These are phyloP conservation scores for Telfairia occidentalis DNA, from an alignment of 331 rosid species.

Conservation along the genomic window DNA sequence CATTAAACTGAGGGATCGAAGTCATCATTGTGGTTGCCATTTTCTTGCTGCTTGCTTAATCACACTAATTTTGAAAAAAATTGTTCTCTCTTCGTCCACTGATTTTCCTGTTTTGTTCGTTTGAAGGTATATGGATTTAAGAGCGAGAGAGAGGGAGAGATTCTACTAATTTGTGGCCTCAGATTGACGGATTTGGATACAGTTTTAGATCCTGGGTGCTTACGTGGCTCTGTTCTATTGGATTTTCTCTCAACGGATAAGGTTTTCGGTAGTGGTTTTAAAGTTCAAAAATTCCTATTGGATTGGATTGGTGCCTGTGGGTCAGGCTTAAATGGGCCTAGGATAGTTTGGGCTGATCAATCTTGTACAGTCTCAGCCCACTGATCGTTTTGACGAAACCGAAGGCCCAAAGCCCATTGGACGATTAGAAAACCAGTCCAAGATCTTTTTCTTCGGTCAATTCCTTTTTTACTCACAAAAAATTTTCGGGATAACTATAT, in stretches of 20 bases:
- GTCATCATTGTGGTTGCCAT: conserved; percentile 65
- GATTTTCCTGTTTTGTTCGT: neutral
- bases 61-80: neutral
- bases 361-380: neutral
- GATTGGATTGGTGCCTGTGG: neutral
- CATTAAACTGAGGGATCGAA: conserved; percentile 71
- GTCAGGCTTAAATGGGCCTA: neutral
- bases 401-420: too few relatives aligned
- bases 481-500: too few relatives aligned
- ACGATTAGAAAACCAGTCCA: too few relatives aligned
- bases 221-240: conserved; percentile 57
- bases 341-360: neutral
- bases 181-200: conserved; percentile 41
- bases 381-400: too few relatives aligned
- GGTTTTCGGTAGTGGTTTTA: conserved; percentile 27
- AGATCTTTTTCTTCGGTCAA: too few relatives aligned
- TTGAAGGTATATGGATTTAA: conserved; percentile 7
- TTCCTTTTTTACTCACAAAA: too few relatives aligned
- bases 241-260: conserved; percentile 39
- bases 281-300: too few relatives aligned
- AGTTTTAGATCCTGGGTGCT: conserved; percentile 32
- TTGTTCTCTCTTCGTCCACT: neutral
- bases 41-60: neutral
- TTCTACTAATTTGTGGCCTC: conserved; percentile 47
- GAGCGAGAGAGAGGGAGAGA: conserved; percentile 3